These are phyloP conservation scores for Wallacemonas rigidus DNA, from an alignment of 208 protist genomes.

Conservation along the genomic window DNA sequence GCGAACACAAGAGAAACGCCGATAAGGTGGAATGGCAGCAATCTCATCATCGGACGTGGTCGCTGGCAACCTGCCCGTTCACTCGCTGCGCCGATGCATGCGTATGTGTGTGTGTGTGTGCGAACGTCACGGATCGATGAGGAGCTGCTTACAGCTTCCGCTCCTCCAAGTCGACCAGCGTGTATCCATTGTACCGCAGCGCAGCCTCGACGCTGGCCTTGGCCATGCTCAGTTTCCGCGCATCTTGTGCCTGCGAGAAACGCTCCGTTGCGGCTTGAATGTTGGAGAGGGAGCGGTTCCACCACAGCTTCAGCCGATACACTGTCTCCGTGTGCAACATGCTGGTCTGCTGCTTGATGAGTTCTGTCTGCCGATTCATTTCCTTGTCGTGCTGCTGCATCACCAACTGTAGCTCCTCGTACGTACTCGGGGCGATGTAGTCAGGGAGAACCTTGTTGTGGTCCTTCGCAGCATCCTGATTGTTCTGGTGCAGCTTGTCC, in stretches of 20 bases:
- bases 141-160: constrained; percentile 27
- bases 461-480: constrained; percentile 47
- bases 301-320: constrained; percentile 83
- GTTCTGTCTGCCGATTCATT: constrained; percentile 42
- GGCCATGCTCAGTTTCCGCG: constrained; percentile 38
- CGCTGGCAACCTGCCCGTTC: no score
- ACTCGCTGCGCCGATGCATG: no score
- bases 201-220: constrained; percentile 50
- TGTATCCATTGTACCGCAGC: constrained; percentile 61
- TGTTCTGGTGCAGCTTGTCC: constrained; percentile 49
- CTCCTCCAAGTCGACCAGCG: constrained; percentile 50
- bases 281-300: constrained; percentile 77
- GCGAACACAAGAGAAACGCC: no score
- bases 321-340: constrained; percentile 77
- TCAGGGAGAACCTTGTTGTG: constrained; percentile 45
- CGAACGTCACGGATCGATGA: neutral
- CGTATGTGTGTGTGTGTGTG: no score
- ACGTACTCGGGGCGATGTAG: constrained; percentile 77
- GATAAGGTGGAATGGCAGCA: no score
- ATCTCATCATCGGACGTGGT: no score
- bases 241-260: constrained; percentile 36
- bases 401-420: constrained; percentile 69
- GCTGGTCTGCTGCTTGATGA: constrained; percentile 37
- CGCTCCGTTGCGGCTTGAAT: constrained; percentile 58
- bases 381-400: constrained; percentile 62